Base-by-base conservation (phyloP, 192 early-diverging fungal species). In the Gonapodya sp. region DNA sequence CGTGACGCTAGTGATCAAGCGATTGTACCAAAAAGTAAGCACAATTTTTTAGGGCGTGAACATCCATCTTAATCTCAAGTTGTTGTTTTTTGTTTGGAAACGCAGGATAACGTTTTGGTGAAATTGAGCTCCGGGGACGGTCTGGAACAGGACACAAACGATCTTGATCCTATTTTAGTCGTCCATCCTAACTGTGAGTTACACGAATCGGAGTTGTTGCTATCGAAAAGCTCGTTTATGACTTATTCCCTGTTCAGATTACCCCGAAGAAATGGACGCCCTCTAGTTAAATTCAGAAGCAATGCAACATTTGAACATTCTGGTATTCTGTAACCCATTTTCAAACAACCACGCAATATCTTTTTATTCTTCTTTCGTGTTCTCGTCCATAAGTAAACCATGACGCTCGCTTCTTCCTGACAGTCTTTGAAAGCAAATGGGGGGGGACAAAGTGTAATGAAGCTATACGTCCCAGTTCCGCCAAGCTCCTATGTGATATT, bases 1-100 rank as follows among this genome's bases (percentile, higher is more conserved):
- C 73, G 87, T 91, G 36, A 87, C 88, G 73, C 90, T 89, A 46
- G 92, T 96, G 35, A 86, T 96, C 77, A 90, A 86, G 35, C 87
- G 91, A 73, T 80, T 96, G 75, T 80, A 91, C 31, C 87, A 90
- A 37, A 91, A 89, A 36, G 94, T 94, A 77, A 14, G 30, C 34
- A 34, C 75, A 31, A 8, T 77, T 2, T 77, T 14, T 16, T n/a
- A 72, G 31, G 0, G 36, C n/a, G 64, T 81, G 18, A 30, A 18
- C 81, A 36, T 82, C 30, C 81, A 36, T 31, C 18, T 80, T 24
- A 14, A 80, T 34, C n/a, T n/a, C n/a, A n/a, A 78, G 24, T 2
- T 0, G 34, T 0, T 0, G 2, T 36, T 36, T 73, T 73, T 31
- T 2, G 1, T 83, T 46, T 14, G 18, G 36, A 35, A 18, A 18